Base-by-base conservation (phyloP, 208 protist species). In the Naegleria lovaniensis region DNA sequence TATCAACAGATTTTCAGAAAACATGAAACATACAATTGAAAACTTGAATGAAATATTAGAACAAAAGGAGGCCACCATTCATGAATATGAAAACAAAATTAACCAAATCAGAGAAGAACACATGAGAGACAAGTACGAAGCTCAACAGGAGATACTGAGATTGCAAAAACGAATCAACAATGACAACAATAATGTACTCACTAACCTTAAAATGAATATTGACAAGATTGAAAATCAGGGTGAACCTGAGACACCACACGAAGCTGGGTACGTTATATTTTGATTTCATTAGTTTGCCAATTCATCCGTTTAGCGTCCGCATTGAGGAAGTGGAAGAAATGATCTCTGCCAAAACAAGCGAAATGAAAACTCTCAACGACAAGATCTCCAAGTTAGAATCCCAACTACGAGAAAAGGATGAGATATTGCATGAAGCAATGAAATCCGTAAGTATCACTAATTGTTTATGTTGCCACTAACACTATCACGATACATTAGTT, bases 201-300 rank as follows among this genome's bases (percentile, higher is more conserved):
- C 19, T 15, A 79, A 79, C 9, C n/a, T 79, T 11, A 79, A 36
- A n/a, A 79, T 36, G 29, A 79, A 79, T 79, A 79, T 79, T 36
- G 25, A 79, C 6, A 79, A 79, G n/a, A 79, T 79, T 36, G 67
- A 79, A 79, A 79, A 79, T 79, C 67, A 79, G 67, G 67, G 25
- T 6, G 67, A 79, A 9, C 67, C 67, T 36, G 67, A 79, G n/a
- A 79, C n/a, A 36, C 67, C 67, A 36, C 67, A 19, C 5, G 67
- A 79, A 33, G 29, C 67, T 36, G 67, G 67, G 67, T 79, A 79
- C 9, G 67, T 79, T 36, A 9, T 75, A 75, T 11, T 75, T 75
- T 16, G 25, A 16, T 36, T 79, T 79, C 19, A 15, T 79, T 36
- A 36, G 2, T 79, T 79, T 36, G 5, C 19, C 9, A 79, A 36